Conservation (phyloP, 2,329 filamentous ascomycete genomes). For the Sclerotinia borealis region DNA sequence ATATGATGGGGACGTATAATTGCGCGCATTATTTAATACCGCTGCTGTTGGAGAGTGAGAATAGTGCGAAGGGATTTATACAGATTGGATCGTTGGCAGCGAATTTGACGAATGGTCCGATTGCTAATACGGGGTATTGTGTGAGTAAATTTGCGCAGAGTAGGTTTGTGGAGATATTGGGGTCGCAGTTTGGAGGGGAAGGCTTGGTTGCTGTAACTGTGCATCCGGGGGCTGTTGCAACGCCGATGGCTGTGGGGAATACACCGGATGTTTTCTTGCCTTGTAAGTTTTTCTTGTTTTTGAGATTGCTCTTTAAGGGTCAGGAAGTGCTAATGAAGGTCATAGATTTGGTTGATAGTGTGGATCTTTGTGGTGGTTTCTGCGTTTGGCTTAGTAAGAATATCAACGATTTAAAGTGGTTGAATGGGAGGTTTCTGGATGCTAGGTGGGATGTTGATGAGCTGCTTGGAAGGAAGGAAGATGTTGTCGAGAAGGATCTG, state of each 20-base stretch:
- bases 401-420: constrained; percentile 6
- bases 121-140: constrained; percentile 12
- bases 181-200: neutral
- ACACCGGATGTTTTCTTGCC: constrained; percentile 8
- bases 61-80: neutral
- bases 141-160: constrained; percentile 13
- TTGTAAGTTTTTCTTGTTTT: constrained; percentile 1
- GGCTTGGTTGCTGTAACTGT: constrained; percentile 5
- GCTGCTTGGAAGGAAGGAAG: neutral
- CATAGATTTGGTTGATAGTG: constrained; percentile 10
- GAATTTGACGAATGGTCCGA: neutral
- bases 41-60: neutral
- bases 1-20: constrained; percentile 5
- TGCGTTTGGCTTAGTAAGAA: constrained; percentile 12
- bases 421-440: constrained; percentile 11
- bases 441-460: constrained; percentile 11
- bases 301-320: neutral
- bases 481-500: constrained; percentile 7
- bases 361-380: constrained; percentile 9
- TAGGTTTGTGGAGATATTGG: constrained; percentile 8
- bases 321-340: neutral
- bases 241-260: neutral
- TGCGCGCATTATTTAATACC: constrained; percentile 10
- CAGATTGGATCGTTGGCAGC: constrained; percentile 5
- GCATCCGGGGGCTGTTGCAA: constrained; percentile 9